A percentile compares a stretch with the other conserved stretches of the same genome.
Evolutionary conservation across 2,329 filamentous ascomycete genomes (phyloP).

Genomic region (Fonsecaea nubica): DNA sequence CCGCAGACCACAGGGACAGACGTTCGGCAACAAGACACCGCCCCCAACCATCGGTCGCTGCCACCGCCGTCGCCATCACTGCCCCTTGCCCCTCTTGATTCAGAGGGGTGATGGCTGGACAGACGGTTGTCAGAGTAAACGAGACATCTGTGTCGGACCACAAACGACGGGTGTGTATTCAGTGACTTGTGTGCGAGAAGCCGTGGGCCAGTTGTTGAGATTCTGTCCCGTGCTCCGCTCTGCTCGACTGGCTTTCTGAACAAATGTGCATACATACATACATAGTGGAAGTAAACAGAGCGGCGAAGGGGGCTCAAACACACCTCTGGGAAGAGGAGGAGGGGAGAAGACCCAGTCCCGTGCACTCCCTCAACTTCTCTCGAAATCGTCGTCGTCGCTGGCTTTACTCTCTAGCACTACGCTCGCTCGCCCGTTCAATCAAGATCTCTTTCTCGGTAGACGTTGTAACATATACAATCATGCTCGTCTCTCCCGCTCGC

Average conservation of each 20-base stretch:
- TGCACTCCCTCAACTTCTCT: too few relatives aligned
- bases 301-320: too few relatives aligned
- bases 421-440: background rate
- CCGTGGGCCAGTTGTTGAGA: too few relatives aligned
- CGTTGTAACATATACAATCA: background rate
- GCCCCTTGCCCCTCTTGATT: background rate
- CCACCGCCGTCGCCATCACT: background rate
- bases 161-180: too few relatives aligned
- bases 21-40: background rate
- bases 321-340: too few relatives aligned
- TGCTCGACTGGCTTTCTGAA: background rate
- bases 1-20: background rate
- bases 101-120: background rate
- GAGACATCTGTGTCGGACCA: background rate
- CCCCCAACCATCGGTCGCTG: background rate
- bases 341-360: too few relatives aligned
- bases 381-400: background rate
- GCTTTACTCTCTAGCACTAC: background rate
- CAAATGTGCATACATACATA: background rate
- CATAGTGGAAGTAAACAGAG: too few relatives aligned
- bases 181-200: too few relatives aligned
- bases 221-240: too few relatives aligned
- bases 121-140: background rate
- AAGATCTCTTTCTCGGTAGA: background rate
- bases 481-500: background rate